Percentiles rank a stretch among this genome's conserved stretches.
phyloP scores from a whole-genome alignment of 1,284 basidiomycete genomes.

The Cerrena zonata region DNA sequence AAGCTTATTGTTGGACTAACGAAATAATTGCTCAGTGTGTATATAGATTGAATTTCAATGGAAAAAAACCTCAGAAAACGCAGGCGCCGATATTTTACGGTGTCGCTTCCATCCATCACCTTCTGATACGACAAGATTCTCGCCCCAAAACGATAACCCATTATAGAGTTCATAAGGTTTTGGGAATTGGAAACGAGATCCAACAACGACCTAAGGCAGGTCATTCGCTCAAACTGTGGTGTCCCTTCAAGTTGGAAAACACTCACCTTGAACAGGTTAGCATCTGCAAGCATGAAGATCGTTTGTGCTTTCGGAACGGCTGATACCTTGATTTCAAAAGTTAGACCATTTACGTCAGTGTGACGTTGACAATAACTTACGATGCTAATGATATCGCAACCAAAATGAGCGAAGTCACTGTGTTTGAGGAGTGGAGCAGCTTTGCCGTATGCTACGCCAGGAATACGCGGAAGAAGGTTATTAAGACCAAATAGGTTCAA shows the following conservation, averaged over 20 bases:
- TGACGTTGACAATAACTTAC: slow-evolving; percentile 11
- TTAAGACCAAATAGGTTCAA: slow-evolving; percentile 19
- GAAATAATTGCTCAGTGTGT: neutral
- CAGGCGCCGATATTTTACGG: slow-evolving; percentile 38
- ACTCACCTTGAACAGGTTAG: slow-evolving; percentile 19
- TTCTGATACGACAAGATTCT: slow-evolving; percentile 50
- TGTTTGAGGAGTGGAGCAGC: slow-evolving; percentile 16
- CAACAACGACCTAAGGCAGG: slow-evolving; percentile 11
- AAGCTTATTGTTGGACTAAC: slow-evolving; percentile 43
- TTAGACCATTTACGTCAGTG: slow-evolving; percentile 2
- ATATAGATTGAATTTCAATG: neutral
- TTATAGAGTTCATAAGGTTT: slow-evolving; percentile 29
- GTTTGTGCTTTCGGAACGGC: slow-evolving; percentile 12
- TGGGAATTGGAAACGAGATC: slow-evolving; percentile 20
- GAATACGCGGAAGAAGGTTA: slow-evolving; percentile 19
- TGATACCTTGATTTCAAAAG: slow-evolving; percentile 11
- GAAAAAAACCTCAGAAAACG: slow-evolving; percentile 39
- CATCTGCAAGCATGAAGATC: slow-evolving; percentile 21
- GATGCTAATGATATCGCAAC: slow-evolving; percentile 22
- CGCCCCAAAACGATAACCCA: slow-evolving; percentile 33
- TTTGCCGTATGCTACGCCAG: slow-evolving; percentile 17
- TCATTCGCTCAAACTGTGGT: neutral
- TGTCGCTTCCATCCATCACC: slow-evolving; percentile 53
- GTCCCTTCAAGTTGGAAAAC: neutral
- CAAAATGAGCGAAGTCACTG: slow-evolving; percentile 18